Conservation (phyloP, 805 yeast species). For the Diddensiella santjacobensis region DNA sequence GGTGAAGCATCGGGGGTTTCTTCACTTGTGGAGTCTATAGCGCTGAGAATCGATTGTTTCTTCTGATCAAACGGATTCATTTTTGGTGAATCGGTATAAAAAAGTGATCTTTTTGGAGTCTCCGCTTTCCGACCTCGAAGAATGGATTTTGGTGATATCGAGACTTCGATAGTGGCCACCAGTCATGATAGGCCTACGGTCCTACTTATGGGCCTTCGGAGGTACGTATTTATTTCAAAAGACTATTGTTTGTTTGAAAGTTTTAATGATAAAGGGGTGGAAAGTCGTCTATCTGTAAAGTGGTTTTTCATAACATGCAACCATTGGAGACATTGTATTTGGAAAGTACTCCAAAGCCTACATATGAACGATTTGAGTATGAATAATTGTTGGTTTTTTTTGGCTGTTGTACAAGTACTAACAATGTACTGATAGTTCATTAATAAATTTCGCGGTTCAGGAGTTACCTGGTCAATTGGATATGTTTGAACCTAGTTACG, state of each 20-base stretch:
- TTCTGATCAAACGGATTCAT: conserved; percentile 58
- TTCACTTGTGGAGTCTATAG: conserved; percentile 44
- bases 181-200: conserved; percentile 54
- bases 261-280: too few species aligned
- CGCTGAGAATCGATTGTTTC: conserved; percentile 50
- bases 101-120: neutral
- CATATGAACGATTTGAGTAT: conserved; percentile 67
- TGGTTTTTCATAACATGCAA: conserved; percentile 93
- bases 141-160: conserved; percentile 16
- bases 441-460: conserved; percentile 84
- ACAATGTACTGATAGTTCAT: conserved; percentile 40
- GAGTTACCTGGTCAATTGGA: conserved; percentile 94
- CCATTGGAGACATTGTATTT: conserved; percentile 88
- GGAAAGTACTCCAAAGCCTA: conserved; percentile 86
- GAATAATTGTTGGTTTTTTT: too few species aligned
- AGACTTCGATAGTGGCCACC: conserved; percentile 18
- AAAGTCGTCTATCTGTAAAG: conserved; percentile 92
- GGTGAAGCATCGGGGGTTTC: conserved; percentile 55
- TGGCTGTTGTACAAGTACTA: neutral
- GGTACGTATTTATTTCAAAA: too few species aligned
- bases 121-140: too few species aligned
- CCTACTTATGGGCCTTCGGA: conserved; percentile 79
- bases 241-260: neutral
- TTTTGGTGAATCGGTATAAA: neutral
- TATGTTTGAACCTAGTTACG: conserved; percentile 77